A percentile compares a stretch with the other conserved stretches of the same genome.
Evolutionary conservation across 2,329 filamentous ascomycete species (phyloP).

Genomic region (Atkinsonella texensis): DNA sequence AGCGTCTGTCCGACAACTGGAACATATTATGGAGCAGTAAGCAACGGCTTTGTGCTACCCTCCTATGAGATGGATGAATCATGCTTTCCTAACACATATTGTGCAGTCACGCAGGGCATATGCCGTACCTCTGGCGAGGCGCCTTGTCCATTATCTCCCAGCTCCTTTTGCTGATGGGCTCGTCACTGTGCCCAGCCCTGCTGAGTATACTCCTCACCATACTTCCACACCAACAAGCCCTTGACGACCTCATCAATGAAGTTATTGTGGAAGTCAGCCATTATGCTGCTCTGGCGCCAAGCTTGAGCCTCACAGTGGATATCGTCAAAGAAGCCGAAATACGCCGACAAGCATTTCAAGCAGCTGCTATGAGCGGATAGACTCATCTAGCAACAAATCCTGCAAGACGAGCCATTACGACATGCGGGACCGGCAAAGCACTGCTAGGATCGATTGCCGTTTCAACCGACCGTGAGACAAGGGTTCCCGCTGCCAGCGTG

Average conservation of each 20-base stretch:
- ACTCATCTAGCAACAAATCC: neutral
- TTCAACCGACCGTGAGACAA: too few species aligned
- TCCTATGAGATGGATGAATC: neutral
- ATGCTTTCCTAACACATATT: constrained; percentile 4
- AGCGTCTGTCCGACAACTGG: constrained; percentile 66
- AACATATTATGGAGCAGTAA: constrained; percentile 67
- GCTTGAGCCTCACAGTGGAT: constrained; percentile 62
- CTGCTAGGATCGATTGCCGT: too few species aligned
- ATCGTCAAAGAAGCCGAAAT: constrained; percentile 71
- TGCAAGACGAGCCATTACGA: too few species aligned
- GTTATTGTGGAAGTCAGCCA: constrained; percentile 66
- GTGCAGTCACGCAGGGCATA: constrained; percentile 61
- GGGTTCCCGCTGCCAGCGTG: too few species aligned
- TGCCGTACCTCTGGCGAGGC: constrained; percentile 79
- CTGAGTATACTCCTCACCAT: constrained; percentile 49
- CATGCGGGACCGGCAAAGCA: too few species aligned
- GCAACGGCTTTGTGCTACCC: constrained; percentile 18
- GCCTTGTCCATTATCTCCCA: constrained; percentile 75
- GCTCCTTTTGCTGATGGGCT: constrained; percentile 71
- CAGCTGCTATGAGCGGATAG: constrained; percentile 25
- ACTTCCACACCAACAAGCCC: constrained; percentile 43
- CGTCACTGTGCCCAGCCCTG: constrained; percentile 66
- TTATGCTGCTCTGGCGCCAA: constrained; percentile 64
- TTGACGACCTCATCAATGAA: constrained; percentile 67
- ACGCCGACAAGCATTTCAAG: constrained; percentile 51